Percentiles rank a stretch among this genome's conserved stretches.
These are phyloP conservation scores for Candida endomychidarum DNA, from an alignment of 805 yeast genomes.

Conservation along the genomic window DNA sequence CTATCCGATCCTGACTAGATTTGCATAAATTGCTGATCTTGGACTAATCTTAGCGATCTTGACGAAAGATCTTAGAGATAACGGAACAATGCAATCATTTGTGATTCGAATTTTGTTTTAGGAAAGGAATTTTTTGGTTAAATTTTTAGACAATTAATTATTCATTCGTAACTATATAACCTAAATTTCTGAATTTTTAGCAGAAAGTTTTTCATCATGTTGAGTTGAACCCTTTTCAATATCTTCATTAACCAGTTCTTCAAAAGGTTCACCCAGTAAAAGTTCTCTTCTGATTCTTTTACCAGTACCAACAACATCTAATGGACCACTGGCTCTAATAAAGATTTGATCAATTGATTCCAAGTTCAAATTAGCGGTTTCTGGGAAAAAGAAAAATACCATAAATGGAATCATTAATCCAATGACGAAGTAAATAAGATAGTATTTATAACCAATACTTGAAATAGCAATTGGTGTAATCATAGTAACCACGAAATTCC, in stretches of 20 bases:
- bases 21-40: too few species aligned
- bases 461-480: conserved; percentile 55
- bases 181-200: too few species aligned
- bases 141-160: too few species aligned
- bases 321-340: conserved; percentile 7
- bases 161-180: too few species aligned
- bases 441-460: conserved; percentile 59
- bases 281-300: conserved; percentile 7
- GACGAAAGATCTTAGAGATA: too few species aligned
- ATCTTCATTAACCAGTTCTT: conserved; percentile 2
- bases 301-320: conserved; percentile 7
- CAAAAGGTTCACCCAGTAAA: neutral
- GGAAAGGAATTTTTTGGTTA: too few species aligned
- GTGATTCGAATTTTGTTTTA: too few species aligned
- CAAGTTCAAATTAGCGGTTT: conserved; percentile 70
- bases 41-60: too few species aligned
- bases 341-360: conserved; percentile 62
- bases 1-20: too few species aligned
- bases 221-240: neutral
- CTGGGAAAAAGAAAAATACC: conserved; percentile 65
- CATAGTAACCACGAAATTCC: conserved; percentile 57
- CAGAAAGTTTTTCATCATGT: conserved; percentile 8
- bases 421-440: conserved; percentile 67
- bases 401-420: conserved; percentile 51
- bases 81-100: too few species aligned